Evolutionary conservation across 176 grass and related monocot genomes (phyloP).

Genomic region (Carex myosuroides): DNA sequence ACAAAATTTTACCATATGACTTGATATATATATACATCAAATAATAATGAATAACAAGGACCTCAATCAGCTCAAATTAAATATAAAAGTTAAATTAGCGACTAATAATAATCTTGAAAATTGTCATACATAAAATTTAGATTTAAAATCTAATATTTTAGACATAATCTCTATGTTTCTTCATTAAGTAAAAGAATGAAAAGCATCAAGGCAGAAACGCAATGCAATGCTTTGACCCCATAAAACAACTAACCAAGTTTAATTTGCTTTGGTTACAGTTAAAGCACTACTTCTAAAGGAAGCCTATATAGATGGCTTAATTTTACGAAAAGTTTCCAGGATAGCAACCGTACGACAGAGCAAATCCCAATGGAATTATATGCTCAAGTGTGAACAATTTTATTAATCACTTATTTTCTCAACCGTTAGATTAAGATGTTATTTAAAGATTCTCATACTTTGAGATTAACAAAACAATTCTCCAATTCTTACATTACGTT

Average conservation of each 20-base stretch:
- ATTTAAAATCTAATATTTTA: background rate
- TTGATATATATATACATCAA: background rate
- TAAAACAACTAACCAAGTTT: conserved; percentile 4
- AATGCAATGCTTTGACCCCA: background rate
- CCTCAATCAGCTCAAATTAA: background rate
- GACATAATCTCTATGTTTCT: background rate
- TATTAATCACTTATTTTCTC: no score
- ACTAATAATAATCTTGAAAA: background rate
- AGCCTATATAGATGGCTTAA: background rate
- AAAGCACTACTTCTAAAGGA: background rate
- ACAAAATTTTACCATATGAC: background rate
- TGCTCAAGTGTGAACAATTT: background rate
- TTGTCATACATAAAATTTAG: background rate
- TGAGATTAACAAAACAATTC: no score
- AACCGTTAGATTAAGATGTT: no score
- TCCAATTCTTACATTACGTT: no score
- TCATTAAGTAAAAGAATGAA: background rate
- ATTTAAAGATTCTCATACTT: no score
- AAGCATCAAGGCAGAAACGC: background rate
- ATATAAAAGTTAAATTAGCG: background rate
- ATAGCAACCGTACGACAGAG: conserved; percentile 7
- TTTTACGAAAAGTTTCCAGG: background rate
- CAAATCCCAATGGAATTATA: conserved; percentile 19
- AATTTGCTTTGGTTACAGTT: background rate
- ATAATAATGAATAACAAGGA: background rate